Evolutionary conservation across 2,329 filamentous ascomycete species (phyloP).

Genomic region (Phialophora tarda): DNA sequence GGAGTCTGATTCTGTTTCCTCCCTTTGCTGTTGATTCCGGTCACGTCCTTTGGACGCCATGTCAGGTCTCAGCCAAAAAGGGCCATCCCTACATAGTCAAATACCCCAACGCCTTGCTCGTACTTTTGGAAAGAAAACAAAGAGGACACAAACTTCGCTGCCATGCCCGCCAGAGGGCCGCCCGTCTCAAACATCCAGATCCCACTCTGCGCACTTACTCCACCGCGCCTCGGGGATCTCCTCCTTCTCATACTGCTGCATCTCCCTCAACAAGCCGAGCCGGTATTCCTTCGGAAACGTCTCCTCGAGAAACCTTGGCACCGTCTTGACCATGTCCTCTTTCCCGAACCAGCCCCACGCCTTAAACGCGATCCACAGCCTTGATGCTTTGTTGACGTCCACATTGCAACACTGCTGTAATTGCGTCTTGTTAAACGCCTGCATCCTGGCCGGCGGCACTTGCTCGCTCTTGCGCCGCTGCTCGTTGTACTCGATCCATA

Average conservation of each 20-base stretch:
- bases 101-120: neutral
- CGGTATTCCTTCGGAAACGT: neutral
- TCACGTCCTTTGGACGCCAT: neutral
- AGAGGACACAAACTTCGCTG: neutral
- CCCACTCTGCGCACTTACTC: neutral
- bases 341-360: constrained; percentile 25
- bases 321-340: neutral
- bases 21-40: neutral
- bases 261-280: neutral
- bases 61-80: neutral
- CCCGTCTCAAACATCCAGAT: neutral
- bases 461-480: neutral
- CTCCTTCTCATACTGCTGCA: neutral
- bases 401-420: constrained; percentile 26
- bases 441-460: constrained; percentile 8
- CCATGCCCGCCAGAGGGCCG: neutral
- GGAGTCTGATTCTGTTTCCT: neutral
- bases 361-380: constrained; percentile 19
- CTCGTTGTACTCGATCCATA: constrained; percentile 23
- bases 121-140: neutral
- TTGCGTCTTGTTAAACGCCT: constrained; percentile 21
- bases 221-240: neutral
- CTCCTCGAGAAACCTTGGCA: neutral
- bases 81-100: neutral
- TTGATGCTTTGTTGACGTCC: constrained; percentile 27